Evolutionary conservation across 345 rosid genomes (phyloP).

Genomic region (Salix brachista): DNA sequence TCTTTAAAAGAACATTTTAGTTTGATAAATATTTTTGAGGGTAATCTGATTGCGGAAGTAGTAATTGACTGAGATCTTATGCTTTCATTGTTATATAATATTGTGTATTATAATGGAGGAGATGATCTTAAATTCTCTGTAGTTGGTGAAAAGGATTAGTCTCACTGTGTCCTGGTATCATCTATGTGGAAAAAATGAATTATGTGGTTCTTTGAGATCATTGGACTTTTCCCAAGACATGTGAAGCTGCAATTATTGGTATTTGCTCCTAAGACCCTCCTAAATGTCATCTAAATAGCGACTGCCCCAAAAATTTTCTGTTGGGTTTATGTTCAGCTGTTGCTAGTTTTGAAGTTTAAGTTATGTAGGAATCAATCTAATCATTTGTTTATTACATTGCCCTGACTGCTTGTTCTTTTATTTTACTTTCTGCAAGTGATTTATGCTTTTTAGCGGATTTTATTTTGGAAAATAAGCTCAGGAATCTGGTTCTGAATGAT

Average conservation of each 20-base stretch:
- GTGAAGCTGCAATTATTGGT: background rate
- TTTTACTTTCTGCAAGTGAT: background rate
- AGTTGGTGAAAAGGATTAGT: background rate
- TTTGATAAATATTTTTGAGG: background rate
- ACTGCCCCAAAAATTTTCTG: background rate
- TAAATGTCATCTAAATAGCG: background rate
- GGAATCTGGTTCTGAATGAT: background rate
- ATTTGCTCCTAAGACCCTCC: background rate
- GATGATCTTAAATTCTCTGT: background rate
- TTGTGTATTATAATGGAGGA: background rate
- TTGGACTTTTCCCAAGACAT: background rate
- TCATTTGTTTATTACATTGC: background rate
- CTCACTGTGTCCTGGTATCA: background rate
- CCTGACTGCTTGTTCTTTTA: background rate
- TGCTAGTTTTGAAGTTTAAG: background rate
- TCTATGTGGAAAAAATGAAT: background rate
- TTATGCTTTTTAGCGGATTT: background rate
- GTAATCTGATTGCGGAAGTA: background rate
- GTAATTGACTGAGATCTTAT: background rate
- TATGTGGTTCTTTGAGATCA: background rate
- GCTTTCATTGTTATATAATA: background rate
- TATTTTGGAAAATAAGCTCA: background rate
- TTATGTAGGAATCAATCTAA: background rate
- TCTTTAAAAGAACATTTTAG: background rate
- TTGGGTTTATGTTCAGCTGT: background rate